Evolutionary conservation across 2,329 filamentous ascomycete genomes (phyloP).

Genomic region (Cladosporium sp.): DNA sequence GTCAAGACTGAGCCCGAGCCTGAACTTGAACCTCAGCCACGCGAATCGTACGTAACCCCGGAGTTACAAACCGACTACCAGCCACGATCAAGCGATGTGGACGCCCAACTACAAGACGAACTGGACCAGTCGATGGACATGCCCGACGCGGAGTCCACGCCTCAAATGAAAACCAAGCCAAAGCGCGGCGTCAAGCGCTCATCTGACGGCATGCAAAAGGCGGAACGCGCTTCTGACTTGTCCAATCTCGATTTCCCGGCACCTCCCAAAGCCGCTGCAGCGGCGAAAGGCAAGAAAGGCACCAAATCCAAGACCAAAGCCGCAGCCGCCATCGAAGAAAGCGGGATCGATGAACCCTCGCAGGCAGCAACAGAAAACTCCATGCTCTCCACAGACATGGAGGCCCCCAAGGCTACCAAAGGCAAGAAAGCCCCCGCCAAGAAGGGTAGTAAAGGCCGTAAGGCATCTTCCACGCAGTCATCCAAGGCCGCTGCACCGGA

Average conservation of each 20-base stretch:
- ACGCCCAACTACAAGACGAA: constrained; percentile 29
- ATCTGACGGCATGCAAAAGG: constrained; percentile 34
- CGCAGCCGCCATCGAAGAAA: background rate
- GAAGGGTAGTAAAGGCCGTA: constrained; percentile 26
- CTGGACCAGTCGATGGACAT: constrained; percentile 28
- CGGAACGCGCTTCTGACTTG: constrained; percentile 19
- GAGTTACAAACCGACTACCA: constrained; percentile 8
- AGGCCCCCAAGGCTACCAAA: constrained; percentile 19
- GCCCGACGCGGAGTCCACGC: constrained; percentile 24
- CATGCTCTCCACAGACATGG: constrained; percentile 1
- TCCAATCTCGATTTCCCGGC: constrained; percentile 21
- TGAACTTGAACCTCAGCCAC: constrained; percentile 17
- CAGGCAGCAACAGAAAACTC: constrained; percentile 1
- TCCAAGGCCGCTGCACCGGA: constrained; percentile 23
- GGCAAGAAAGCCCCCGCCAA: constrained; percentile 23
- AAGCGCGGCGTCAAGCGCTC: constrained; percentile 35
- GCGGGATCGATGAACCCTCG: background rate
- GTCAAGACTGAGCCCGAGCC: constrained; percentile 21
- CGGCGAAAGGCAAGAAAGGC: constrained; percentile 17
- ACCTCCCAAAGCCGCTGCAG: constrained; percentile 24
- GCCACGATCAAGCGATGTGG: constrained; percentile 22
- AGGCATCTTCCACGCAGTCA: constrained; percentile 23
- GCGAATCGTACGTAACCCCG: constrained; percentile 17
- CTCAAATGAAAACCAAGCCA: constrained; percentile 17
- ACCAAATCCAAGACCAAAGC: background rate